Base-by-base conservation (phyloP, 2,329 filamentous ascomycete species). In the Cladosporium halotolerans region DNA sequence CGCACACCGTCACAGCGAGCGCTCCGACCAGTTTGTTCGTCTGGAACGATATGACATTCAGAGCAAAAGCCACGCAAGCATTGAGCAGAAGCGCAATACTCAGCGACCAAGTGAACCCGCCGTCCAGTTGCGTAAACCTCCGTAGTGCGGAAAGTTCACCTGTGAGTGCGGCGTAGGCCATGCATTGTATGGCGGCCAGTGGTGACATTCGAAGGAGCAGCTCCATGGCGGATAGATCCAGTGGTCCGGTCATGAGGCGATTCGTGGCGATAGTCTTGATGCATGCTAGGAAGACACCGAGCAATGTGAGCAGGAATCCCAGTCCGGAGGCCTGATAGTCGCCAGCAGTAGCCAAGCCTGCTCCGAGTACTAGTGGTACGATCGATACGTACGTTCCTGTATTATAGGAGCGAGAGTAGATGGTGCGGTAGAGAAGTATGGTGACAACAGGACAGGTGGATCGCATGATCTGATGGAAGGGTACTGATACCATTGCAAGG, bases 391-490 rank as follows among this genome's bases (percentile, higher is more conserved):
- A 84, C 11, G 81, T 83, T 59, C 75, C 70, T 32, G 63, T 72
- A 55, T 77, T 74, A 67, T 83, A 84, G 14, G 73, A 76, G 51
- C 79, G 77, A 55, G 71, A 66, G 65, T 79, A 83, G 63, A 75
- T 75, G 47, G 79, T 62, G 48, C 79, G 77, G 71, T 81, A 83
- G 64, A 84, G 81, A 57, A 81, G 66, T 53, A 83, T 78, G 49
- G 81, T 82, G 64, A 83, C 81, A 61, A 83, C 75, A 28, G 82
- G 81, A 55, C 76, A 79, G 16, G 80, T 79, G 56, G 81, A 82
- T 58, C 81, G 77, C 67, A 84, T 77, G 54, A 82, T 80, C 66
- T 84, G 81, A 66, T 84, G 82, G 67, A 84, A 84, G 2, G 82
- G 79, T n/a, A 84, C 79, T 0, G 81, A 83, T 36, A 82, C 80